Evolutionary conservation across 1,284 basidiomycete genomes (phyloP).

Genomic region (Meira nashicola): DNA sequence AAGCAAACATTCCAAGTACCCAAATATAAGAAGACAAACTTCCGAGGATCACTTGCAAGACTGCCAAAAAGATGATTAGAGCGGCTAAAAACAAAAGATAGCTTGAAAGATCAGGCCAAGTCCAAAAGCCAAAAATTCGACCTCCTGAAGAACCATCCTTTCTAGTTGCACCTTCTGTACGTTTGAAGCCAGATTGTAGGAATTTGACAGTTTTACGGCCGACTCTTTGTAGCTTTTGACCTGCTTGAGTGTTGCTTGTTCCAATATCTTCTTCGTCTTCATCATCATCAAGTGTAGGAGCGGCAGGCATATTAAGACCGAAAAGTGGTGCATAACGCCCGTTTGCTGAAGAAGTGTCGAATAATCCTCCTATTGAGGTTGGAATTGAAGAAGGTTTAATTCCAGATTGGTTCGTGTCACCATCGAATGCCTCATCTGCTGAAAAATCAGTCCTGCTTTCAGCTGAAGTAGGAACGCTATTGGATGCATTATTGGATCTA

Average conservation of each 20-base stretch:
- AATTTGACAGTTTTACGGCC: background rate
- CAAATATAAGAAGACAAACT: slow-evolving; percentile 63
- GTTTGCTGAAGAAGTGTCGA: background rate
- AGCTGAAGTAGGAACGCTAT: background rate
- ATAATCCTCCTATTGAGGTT: background rate
- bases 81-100: slow-evolving; percentile 78
- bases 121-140: slow-evolving; percentile 73
- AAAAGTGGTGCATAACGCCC: slow-evolving; percentile 15
- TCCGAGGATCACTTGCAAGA: slow-evolving; percentile 64
- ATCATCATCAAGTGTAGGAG: slow-evolving; percentile 12
- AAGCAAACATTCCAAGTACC: slow-evolving; percentile 68
- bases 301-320: slow-evolving; percentile 14
- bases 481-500: slow-evolving; percentile 11
- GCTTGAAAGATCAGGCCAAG: slow-evolving; percentile 64
- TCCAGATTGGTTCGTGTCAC: background rate
- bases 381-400: background rate
- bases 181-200: slow-evolving; percentile 3
- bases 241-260: background rate
- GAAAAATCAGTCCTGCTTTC: background rate
- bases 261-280: slow-evolving; percentile 18
- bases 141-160: slow-evolving; percentile 10
- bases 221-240: background rate
- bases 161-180: slow-evolving; percentile 4
- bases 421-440: background rate
- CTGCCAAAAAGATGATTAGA: slow-evolving; percentile 57